Base-by-base conservation (phyloP, 1,284 basidiomycete species). In the Albatrellus sp. region DNA sequence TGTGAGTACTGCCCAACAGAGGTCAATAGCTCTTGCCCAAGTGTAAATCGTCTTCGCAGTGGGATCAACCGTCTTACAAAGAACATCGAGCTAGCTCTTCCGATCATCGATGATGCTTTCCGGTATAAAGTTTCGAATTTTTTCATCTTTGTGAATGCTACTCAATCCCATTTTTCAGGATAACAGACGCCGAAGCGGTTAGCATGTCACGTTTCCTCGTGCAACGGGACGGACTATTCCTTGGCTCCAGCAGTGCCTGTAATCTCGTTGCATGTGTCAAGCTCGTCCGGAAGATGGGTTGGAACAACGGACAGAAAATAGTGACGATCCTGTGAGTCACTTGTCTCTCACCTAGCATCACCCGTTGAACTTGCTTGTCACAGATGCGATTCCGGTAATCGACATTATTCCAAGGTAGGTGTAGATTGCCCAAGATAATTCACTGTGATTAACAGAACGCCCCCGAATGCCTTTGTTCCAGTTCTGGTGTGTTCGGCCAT, bases 161-260 rank as follows among this genome's bases (percentile, higher is more conserved):
- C 30, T 36, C 46, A 42, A 50, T 37, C 28, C 40, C 29, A 37
- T 24, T 13, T 12, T 36, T 6, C 53, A 92, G 90, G 45, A 77
- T 94, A 57, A 81, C 86, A 1, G 92, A 96, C 53, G 79, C 72
- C 2, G 92, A 96, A 63, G 91, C 91, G 0, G 88, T 94, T 29
- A 77, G 82, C 13, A 94, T 96, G 90, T 86, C 90, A 0, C 78
- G 91, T 9, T 89, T 90, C 59, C 72, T 96, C 12, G 88, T 93
- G 2, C 66, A 80, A 40, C 69, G 90, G 47, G 96, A 99, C 53
- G 96, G 94, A 0, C 67, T 99, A 9, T 98, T 97, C 65, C 69
- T 99, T 17, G 96, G 96, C 4, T 97, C 91, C 0, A 96, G 90
- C 46, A 93, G 90, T 52, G 94, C 96, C 0, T 96, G 93, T 57